A percentile compares a stretch with the other conserved stretches of the same genome.
Conservation (phyloP, 345 rosid genomes). For the Melastoma malabathricum region DNA sequence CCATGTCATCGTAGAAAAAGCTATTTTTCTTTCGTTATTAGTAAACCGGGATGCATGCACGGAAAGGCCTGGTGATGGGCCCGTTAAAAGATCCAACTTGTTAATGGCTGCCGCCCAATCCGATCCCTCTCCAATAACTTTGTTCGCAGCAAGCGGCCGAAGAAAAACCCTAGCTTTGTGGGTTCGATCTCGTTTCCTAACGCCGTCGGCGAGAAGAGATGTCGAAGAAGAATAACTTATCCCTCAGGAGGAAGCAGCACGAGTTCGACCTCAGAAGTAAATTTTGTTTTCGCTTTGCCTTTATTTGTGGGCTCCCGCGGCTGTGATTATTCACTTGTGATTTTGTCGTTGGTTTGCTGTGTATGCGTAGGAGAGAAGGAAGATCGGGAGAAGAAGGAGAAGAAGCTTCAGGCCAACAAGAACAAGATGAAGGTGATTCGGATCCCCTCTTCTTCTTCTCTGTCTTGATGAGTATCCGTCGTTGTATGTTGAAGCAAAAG, state of each 20-base stretch:
- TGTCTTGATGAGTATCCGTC: not conserved
- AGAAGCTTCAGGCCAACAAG: constrained; percentile 74
- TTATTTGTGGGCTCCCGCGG: not conserved
- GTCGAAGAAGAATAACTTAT: constrained; percentile 96
- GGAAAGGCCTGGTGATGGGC: no score
- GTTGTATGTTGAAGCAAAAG: no score
- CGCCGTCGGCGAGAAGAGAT: constrained; percentile 8
- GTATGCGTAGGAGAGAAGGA: constrained; percentile 58
- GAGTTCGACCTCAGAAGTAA: constrained; percentile 76
- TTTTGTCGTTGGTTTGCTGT: not conserved
- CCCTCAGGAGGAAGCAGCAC: constrained; percentile 67
- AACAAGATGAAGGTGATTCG: constrained; percentile 80
- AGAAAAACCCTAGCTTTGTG: no score
- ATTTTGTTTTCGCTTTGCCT: not conserved
- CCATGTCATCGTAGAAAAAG: no score
- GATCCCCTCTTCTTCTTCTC: not conserved
- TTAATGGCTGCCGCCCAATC: no score
- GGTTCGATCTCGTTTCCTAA: no score
- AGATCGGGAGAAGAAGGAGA: constrained; percentile 43
- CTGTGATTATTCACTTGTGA: not conserved
- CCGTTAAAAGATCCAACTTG: no score
- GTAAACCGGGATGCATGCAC: no score
- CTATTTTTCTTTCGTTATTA: no score
- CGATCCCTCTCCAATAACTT: no score
- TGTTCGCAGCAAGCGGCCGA: no score